phyloP scores from a whole-genome alignment of 768 basidiomycete species.

The Pleurotus djamor region DNA sequence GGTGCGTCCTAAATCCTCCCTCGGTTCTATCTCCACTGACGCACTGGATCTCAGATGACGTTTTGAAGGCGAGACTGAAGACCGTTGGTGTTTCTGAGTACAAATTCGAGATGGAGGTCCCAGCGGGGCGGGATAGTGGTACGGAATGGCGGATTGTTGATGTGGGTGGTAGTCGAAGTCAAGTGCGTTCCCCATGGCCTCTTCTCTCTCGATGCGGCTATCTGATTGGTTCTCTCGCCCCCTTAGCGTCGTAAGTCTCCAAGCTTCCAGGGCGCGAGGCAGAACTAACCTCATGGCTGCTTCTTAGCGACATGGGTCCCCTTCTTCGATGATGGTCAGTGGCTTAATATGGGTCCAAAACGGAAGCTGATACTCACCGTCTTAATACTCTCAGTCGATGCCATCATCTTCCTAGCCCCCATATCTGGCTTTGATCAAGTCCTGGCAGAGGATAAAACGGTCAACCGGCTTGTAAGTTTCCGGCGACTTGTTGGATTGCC shows the following conservation, averaged over 20 bases:
- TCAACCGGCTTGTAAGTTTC: conserved; percentile 54
- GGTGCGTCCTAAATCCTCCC: conserved; percentile 33
- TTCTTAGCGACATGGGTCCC: conserved; percentile 60
- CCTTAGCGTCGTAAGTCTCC: conserved; percentile 31
- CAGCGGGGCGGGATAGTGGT: conserved; percentile 48
- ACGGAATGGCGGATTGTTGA: conserved; percentile 79
- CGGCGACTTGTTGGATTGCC: conserved; percentile 1
- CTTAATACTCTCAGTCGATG: conserved; percentile 43
- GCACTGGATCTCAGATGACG: conserved; percentile 49
- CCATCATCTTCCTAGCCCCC: conserved; percentile 76
- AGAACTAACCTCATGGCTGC: background rate
- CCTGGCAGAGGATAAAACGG: conserved; percentile 56
- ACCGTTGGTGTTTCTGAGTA: conserved; percentile 81
- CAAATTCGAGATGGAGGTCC: conserved; percentile 73
- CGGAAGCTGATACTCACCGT: background rate
- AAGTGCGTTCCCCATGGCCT: conserved; percentile 38
- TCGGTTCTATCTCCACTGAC: background rate
- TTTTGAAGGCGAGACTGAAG: conserved; percentile 73
- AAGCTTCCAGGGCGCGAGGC: background rate
- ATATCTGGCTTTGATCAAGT: conserved; percentile 75
- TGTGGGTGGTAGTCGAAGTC: conserved; percentile 73
- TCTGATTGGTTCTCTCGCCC: conserved; percentile 11
- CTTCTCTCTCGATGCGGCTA: background rate
- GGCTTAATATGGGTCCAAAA: background rate
- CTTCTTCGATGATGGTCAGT: conserved; percentile 42